These are phyloP conservation scores for Tetraselmis chui DNA, from an alignment of 139 green algal genomes.

Conservation along the genomic window DNA sequence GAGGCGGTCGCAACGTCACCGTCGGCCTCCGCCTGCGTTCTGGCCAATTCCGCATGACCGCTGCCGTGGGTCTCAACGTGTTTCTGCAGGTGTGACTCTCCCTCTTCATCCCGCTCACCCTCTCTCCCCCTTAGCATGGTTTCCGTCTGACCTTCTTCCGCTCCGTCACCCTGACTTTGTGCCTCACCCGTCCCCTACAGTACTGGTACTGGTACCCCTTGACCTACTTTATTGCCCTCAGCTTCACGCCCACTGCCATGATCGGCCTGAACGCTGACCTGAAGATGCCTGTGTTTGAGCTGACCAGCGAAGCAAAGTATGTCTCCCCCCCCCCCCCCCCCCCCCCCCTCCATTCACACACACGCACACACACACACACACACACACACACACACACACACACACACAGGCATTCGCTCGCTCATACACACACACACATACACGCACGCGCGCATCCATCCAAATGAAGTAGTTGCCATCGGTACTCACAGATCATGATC, in stretches of 20 bases:
- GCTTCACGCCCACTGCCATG: constrained; percentile 76
- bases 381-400: no score
- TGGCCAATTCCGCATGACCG: constrained; percentile 77
- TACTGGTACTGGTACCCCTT: constrained; percentile 91
- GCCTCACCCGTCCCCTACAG: not conserved
- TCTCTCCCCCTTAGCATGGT: not conserved
- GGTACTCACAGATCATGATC: no score
- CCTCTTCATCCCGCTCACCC: not conserved
- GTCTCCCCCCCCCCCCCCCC: no score
- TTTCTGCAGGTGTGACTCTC: constrained; percentile 67
- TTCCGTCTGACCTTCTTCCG: not conserved
- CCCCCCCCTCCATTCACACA: no score
- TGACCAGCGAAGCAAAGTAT: constrained; percentile 5
- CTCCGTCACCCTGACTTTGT: no score
- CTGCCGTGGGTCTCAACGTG: constrained; percentile 79
- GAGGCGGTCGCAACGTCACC: constrained; percentile 87
- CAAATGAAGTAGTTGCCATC: no score
- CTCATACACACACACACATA: no score
- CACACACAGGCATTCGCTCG: no score
- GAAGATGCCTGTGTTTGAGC: constrained; percentile 61
- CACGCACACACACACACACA: no score
- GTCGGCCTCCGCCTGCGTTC: constrained; percentile 64
- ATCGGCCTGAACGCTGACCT: constrained; percentile 83
- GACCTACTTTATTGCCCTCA: constrained; percentile 81
- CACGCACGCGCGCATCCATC: no score